Evolutionary conservation across 306 rosid species (phyloP).

Genomic region (Purshia tridentata): DNA sequence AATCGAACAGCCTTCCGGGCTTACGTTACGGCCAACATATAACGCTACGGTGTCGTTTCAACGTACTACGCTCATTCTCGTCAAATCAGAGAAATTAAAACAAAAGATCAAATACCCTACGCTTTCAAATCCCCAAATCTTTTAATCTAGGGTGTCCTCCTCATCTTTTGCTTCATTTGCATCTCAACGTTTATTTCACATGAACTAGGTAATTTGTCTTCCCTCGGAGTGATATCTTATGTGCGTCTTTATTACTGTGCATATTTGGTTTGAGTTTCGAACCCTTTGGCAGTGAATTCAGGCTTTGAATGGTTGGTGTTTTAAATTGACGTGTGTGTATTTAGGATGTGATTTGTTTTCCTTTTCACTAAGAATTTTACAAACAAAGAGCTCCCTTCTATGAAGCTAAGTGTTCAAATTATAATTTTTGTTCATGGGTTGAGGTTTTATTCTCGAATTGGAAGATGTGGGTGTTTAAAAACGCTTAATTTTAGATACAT

Average conservation of each 20-base stretch:
- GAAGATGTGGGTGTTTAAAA: background rate
- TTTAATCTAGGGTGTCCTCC: conserved; percentile 1
- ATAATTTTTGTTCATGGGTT: background rate
- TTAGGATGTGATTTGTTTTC: background rate
- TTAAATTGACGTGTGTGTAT: background rate
- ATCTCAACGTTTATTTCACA: background rate
- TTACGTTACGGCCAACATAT: background rate
- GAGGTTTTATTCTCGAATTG: background rate
- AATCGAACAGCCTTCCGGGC: too few species aligned
- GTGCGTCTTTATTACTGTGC: background rate
- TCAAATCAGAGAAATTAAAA: background rate
- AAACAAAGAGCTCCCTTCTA: background rate
- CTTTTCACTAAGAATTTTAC: background rate
- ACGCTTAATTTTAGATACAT: background rate
- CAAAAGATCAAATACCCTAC: background rate
- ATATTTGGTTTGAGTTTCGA: background rate
- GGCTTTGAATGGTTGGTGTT: background rate
- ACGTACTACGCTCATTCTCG: background rate
- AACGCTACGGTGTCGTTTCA: background rate
- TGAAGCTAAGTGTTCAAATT: background rate
- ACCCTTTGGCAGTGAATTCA: background rate
- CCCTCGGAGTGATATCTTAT: background rate
- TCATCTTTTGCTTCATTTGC: conserved; percentile 4
- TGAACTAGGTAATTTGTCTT: background rate
- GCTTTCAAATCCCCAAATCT: conserved; percentile 1